phyloP scores from a whole-genome alignment of 441 rosid species.

The Pelargonium exstipulatum region DNA sequence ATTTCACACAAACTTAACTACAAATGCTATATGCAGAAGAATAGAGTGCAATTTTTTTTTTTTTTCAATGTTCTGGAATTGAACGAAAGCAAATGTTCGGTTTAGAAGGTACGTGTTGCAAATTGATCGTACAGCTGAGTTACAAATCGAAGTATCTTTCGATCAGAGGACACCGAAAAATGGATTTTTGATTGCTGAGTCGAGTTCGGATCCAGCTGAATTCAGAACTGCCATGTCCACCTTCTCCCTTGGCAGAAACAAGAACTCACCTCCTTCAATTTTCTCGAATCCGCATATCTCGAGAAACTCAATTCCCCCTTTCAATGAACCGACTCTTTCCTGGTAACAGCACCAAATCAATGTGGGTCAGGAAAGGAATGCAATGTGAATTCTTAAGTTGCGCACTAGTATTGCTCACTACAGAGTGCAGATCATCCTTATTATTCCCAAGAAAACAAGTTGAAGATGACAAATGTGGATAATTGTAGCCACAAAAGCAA shows the following conservation, averaged over 20 bases:
- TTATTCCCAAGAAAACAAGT: too few species aligned
- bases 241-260: conserved; percentile 70
- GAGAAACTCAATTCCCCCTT: conserved; percentile 72
- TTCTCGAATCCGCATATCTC: conserved; percentile 88
- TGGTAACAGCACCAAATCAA: conserved; percentile 32
- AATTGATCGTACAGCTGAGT: too few species aligned
- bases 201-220: conserved; percentile 83
- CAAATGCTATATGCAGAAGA: too few species aligned
- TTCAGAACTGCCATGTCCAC: conserved; percentile 66
- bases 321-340: conserved; percentile 85
- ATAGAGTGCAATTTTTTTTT: too few species aligned
- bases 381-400: not conserved
- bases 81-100: too few species aligned
- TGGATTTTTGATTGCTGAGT: conserved; percentile 89
- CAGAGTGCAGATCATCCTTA: too few species aligned
- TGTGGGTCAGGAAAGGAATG: conserved; percentile 5
- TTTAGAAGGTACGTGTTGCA: too few species aligned
- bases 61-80: too few species aligned
- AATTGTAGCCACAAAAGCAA: not conserved
- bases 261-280: conserved; percentile 67
- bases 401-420: not conserved
- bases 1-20: too few species aligned
- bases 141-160: too few species aligned
- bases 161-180: conserved; percentile 74
- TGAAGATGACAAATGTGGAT: not conserved